Evolutionary conservation across 1,139 yeast species (phyloP).

Genomic region (Meyerozyma smithsonii): DNA sequence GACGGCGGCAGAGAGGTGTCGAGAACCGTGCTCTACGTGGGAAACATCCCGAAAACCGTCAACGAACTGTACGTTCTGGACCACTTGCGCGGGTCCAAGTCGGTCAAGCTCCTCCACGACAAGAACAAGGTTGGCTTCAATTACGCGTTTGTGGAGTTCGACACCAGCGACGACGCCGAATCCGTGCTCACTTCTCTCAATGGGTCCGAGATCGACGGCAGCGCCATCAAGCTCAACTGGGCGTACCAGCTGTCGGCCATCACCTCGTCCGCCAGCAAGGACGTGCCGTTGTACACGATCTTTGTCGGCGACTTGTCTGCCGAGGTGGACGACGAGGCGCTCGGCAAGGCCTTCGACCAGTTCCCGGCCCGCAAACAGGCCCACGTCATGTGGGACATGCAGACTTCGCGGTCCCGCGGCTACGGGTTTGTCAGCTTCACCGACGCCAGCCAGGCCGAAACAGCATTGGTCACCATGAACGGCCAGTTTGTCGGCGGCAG

Average conservation of each 20-base stretch:
- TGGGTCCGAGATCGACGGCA: slow-evolving; percentile 49
- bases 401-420: slow-evolving; percentile 85
- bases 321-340: slow-evolving; percentile 75
- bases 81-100: slow-evolving; percentile 52
- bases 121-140: slow-evolving; percentile 70
- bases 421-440: slow-evolving; percentile 88
- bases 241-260: slow-evolving; percentile 66
- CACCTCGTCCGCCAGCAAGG: slow-evolving; percentile 49
- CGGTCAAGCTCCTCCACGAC: slow-evolving; percentile 68
- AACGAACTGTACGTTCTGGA: slow-evolving; percentile 59
- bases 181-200: slow-evolving; percentile 58
- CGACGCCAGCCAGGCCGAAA: slow-evolving; percentile 64
- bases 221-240: slow-evolving; percentile 67
- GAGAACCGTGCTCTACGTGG: slow-evolving; percentile 69
- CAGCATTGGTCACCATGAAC: slow-evolving; percentile 69
- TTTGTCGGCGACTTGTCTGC: slow-evolving; percentile 86
- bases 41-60: slow-evolving; percentile 63
- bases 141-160: slow-evolving; percentile 82
- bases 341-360: slow-evolving; percentile 54
- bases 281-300: slow-evolving; percentile 55
- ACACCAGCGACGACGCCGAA: slow-evolving; percentile 52
- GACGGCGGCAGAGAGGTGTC: slow-evolving; percentile 82
- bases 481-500: slow-evolving; percentile 72
- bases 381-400: slow-evolving; percentile 98
- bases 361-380: slow-evolving; percentile 72